Percentiles rank a stretch among this genome's conserved stretches.
phyloP scores from a whole-genome alignment of 2,329 filamentous ascomycete genomes.

The Sporothrix curviconia region DNA sequence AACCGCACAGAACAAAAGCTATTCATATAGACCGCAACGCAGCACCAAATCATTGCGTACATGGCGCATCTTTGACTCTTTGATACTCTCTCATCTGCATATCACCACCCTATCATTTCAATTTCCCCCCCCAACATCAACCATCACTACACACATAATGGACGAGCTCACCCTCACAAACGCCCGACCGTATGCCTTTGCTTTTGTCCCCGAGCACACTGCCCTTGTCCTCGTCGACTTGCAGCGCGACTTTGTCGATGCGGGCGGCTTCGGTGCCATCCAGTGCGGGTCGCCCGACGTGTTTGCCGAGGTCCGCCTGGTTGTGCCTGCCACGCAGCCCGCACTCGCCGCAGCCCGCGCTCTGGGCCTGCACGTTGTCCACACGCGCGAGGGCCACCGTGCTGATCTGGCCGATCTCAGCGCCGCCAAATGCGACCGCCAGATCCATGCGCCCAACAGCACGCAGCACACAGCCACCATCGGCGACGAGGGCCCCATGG shows the following conservation, averaged over 20 bases:
- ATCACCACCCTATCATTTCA: not conserved
- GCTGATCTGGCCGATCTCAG: constrained; percentile 48
- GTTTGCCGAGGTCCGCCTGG: constrained; percentile 31
- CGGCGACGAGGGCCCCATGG: constrained; percentile 46
- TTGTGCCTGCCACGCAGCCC: constrained; percentile 34
- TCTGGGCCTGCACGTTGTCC: constrained; percentile 36
- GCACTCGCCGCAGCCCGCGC: constrained; percentile 37
- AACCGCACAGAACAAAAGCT: too few species aligned
- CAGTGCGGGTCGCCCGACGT: constrained; percentile 36
- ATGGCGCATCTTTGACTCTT: too few species aligned
- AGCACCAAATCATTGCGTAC: too few species aligned
- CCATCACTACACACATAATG: too few species aligned
- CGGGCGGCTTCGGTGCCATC: constrained; percentile 41
- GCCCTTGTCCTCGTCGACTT: constrained; percentile 50
- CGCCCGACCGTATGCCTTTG: constrained; percentile 25
- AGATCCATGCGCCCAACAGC: constrained; percentile 37
- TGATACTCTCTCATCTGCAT: too few species aligned
- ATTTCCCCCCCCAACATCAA: not conserved
- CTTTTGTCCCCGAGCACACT: constrained; percentile 35
- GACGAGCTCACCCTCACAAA: not conserved
- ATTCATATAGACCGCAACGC: too few species aligned
- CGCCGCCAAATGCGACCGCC: constrained; percentile 42
- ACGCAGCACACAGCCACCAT: constrained; percentile 35
- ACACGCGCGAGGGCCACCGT: constrained; percentile 47
- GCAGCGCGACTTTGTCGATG: constrained; percentile 45